These are phyloP conservation scores for Blumeria hordei DNA, from an alignment of 2,329 filamentous ascomycete genomes.

Conservation along the genomic window DNA sequence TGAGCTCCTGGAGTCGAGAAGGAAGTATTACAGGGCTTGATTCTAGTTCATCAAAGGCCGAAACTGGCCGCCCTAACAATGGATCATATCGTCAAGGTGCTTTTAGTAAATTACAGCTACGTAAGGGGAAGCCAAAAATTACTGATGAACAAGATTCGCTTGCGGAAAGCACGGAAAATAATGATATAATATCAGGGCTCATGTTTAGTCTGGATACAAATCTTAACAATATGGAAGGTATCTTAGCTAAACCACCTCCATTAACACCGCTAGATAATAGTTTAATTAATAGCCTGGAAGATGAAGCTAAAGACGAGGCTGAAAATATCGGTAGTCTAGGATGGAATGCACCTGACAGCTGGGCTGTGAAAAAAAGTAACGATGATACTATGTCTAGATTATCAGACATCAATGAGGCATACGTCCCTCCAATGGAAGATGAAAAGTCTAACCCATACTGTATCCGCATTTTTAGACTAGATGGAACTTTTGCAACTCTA, in stretches of 20 bases:
- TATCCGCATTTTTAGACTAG: constrained; percentile 81
- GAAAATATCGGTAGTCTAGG: constrained; percentile 21
- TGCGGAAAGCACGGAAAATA: constrained; percentile 9
- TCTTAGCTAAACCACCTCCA: constrained; percentile 46
- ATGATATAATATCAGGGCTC: constrained; percentile 18
- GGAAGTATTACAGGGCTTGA: constrained; percentile 12
- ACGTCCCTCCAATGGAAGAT: constrained; percentile 41
- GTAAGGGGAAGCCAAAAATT: constrained; percentile 27
- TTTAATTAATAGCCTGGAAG: constrained; percentile 22
- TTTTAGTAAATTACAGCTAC: constrained; percentile 32
- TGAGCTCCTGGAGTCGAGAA: constrained; percentile 13
- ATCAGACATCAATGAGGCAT: constrained; percentile 42
- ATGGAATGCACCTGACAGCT: constrained; percentile 92
- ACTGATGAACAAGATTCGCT: constrained; percentile 31
- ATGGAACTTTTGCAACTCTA: constrained; percentile 83
- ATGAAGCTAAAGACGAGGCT: constrained; percentile 17
- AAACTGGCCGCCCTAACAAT: constrained; percentile 6
- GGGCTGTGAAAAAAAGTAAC: constrained; percentile 59
- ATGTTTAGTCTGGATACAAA: constrained; percentile 70
- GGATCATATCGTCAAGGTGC: constrained; percentile 9
- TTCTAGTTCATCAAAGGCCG: constrained; percentile 7
- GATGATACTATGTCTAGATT: constrained; percentile 35
- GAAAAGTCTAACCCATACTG: constrained; percentile 62
- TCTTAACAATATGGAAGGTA: constrained; percentile 75
- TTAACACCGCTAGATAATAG: constrained; percentile 45